Percentiles rank a stretch among this genome's conserved stretches.
These are phyloP conservation scores for Mucor sp. DNA, from an alignment of 371 early-diverging fungal species.

Conservation along the genomic window DNA sequence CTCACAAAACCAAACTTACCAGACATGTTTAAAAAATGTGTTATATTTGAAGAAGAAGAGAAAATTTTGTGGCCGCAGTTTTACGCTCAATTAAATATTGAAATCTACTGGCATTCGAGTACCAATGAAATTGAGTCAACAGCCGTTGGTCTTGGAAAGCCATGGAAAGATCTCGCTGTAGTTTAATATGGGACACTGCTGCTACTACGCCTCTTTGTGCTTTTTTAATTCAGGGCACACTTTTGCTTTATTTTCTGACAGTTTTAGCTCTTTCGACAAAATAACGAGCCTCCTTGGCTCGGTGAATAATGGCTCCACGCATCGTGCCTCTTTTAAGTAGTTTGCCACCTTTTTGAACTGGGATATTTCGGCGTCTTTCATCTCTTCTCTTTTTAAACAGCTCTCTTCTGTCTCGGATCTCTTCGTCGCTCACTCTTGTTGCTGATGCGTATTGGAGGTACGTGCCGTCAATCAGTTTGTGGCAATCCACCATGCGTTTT, in stretches of 20 bases:
- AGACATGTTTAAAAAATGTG: constrained; percentile 21
- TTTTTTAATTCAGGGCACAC: background rate
- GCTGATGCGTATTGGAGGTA: constrained; percentile 56
- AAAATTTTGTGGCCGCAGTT: constrained; percentile 2
- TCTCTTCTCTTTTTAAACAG: constrained; percentile 50
- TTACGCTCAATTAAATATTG: constrained; percentile 4
- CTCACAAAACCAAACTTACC: constrained; percentile 13
- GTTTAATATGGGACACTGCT: background rate
- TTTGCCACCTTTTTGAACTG: constrained; percentile 25
- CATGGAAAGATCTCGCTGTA: constrained; percentile 16
- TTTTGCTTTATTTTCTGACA: constrained; percentile 21
- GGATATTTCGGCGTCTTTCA: constrained; percentile 41
- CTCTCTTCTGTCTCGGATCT: constrained; percentile 55
- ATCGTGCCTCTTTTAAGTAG: constrained; percentile 37
- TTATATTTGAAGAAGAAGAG: constrained; percentile 1
- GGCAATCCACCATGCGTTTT: constrained; percentile 74
- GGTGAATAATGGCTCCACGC: constrained; percentile 41
- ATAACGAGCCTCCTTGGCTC: constrained; percentile 47
- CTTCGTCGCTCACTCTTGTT: constrained; percentile 57
- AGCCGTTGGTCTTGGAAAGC: constrained; percentile 12
- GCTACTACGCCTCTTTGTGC: background rate
- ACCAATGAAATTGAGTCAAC: constrained; percentile 7
- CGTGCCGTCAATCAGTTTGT: constrained; percentile 68
- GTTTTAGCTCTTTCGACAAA: constrained; percentile 51
- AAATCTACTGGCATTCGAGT: background rate